A percentile compares a stretch with the other conserved stretches of the same genome.
Evolutionary conservation across 257 asterid genomes (phyloP).

Genomic region (Fraxinus quadrangulata): DNA sequence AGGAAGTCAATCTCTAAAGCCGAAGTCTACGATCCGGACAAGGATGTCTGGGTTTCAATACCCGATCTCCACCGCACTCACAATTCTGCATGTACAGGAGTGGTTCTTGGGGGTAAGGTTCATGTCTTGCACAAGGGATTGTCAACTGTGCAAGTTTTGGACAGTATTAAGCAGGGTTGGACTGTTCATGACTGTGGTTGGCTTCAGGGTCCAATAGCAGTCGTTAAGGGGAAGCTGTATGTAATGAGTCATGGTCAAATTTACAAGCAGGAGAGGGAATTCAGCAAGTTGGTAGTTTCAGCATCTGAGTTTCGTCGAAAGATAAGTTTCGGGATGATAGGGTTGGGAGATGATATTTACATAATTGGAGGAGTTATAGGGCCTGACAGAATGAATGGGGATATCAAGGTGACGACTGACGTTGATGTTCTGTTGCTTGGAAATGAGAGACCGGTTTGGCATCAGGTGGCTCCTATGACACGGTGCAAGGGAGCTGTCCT

Average conservation of each 20-base stretch:
- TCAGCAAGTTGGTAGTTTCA: slow-evolving; percentile 54
- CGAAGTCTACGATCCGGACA: slow-evolving; percentile 88
- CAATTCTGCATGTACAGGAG: slow-evolving; percentile 82
- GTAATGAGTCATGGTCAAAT: slow-evolving; percentile 82
- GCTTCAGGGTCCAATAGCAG: slow-evolving; percentile 97
- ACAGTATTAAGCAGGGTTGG: slow-evolving; percentile 70
- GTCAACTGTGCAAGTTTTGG: slow-evolving; percentile 81
- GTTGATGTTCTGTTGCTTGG: slow-evolving; percentile 76
- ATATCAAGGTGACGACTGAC: slow-evolving; percentile 65
- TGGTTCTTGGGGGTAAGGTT: slow-evolving; percentile 75
- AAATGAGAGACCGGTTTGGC: slow-evolving; percentile 79
- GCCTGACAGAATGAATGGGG: slow-evolving; percentile 88
- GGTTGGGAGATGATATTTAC: slow-evolving; percentile 77
- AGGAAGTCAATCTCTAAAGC: slow-evolving; percentile 90
- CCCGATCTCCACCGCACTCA: slow-evolving; percentile 88
- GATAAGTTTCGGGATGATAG: slow-evolving; percentile 84
- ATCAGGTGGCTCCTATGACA: slow-evolving; percentile 88
- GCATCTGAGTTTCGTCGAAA: slow-evolving; percentile 82
- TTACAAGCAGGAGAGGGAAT: slow-evolving; percentile 71
- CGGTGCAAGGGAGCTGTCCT: slow-evolving; percentile 80
- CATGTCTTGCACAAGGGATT: slow-evolving; percentile 92
- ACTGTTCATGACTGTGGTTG: slow-evolving; percentile 77
- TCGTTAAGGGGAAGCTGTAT: slow-evolving; percentile 77
- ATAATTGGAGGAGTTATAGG: slow-evolving; percentile 90
- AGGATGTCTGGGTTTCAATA: slow-evolving; percentile 73